Percentiles rank a stretch among this genome's conserved stretches.
Evolutionary conservation across 1,284 basidiomycete genomes (phyloP).

Genomic region (Exobasidium rhododendri): DNA sequence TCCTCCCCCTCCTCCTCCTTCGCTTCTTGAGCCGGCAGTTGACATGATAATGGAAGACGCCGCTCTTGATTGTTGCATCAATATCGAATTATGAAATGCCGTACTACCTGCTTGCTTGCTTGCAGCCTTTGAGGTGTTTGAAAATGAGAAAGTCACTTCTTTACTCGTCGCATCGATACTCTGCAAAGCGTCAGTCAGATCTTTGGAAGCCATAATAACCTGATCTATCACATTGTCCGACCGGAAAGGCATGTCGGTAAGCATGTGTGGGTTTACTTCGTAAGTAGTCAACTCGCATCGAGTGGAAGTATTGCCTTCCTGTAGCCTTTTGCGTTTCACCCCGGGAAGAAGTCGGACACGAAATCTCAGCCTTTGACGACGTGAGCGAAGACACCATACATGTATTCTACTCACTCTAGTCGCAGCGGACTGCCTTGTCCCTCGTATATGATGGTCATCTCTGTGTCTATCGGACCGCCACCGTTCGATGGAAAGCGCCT

Average conservation of each 20-base stretch:
- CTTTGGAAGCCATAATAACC: conserved; percentile 1
- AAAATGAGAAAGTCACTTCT: not conserved
- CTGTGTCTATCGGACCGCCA: not conserved
- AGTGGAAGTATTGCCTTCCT: conserved; percentile 4
- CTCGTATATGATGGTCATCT: not conserved
- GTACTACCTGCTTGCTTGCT: not conserved
- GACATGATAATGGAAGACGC: conserved; percentile 3
- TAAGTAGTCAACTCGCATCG: not conserved
- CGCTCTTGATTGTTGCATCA: not conserved
- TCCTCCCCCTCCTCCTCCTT: not conserved
- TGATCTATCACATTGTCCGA: not conserved
- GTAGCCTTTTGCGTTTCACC: too few species aligned
- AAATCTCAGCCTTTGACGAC: too few species aligned
- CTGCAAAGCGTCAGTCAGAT: conserved; percentile 1
- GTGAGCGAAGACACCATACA: too few species aligned
- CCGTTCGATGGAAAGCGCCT: not conserved
- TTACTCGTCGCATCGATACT: not conserved
- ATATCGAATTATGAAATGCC: not conserved
- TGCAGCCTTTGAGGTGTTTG: too few species aligned
- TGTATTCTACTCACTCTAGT: conserved; percentile 13
- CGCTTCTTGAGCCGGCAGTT: not conserved
- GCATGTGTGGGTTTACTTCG: not conserved
- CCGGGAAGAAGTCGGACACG: too few species aligned
- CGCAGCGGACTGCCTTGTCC: not conserved
- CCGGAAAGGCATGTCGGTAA: not conserved